A percentile compares a stretch with the other conserved stretches of the same genome.
Conservation (phyloP, 2,329 filamentous ascomycete species). For the Microthyrium microscopicum region DNA sequence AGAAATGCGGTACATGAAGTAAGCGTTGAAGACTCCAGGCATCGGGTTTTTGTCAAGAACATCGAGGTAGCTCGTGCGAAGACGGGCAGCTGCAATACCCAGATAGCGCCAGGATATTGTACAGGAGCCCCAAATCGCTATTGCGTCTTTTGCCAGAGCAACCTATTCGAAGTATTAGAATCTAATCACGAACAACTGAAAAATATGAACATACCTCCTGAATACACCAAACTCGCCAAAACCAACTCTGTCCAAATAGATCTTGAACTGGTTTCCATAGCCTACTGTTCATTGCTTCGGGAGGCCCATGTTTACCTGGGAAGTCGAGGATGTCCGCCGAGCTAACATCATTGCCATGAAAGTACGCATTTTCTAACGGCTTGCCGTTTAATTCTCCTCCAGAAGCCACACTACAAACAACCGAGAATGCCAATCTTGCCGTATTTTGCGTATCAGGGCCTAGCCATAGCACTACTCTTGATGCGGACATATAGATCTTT, state of each 20-base stretch:
- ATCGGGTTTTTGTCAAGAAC: neutral
- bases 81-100: conserved; percentile 2
- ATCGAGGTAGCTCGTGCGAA: neutral
- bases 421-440: neutral
- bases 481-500: conserved; percentile 1
- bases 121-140: neutral
- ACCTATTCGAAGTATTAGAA: too few relatives aligned
- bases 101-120: neutral
- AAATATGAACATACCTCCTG: too few relatives aligned
- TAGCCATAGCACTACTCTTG: conserved; percentile 7
- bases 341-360: neutral
- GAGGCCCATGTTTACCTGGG: neutral
- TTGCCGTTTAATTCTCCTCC: too few relatives aligned
- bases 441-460: neutral
- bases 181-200: too few relatives aligned
- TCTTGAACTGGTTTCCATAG: neutral
- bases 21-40: conserved; percentile 5
- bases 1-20: conserved; percentile 2
- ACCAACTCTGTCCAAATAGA: neutral
- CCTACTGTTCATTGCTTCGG: neutral
- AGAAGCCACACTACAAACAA: neutral
- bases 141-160: neutral
- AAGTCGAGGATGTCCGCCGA: neutral
- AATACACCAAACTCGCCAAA: neutral
- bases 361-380: neutral